Evolutionary conservation across 208 protist species (phyloP), one percentile per base, ranked within the genome.

Genomic region (Leishmania martiniquensis): DNA sequence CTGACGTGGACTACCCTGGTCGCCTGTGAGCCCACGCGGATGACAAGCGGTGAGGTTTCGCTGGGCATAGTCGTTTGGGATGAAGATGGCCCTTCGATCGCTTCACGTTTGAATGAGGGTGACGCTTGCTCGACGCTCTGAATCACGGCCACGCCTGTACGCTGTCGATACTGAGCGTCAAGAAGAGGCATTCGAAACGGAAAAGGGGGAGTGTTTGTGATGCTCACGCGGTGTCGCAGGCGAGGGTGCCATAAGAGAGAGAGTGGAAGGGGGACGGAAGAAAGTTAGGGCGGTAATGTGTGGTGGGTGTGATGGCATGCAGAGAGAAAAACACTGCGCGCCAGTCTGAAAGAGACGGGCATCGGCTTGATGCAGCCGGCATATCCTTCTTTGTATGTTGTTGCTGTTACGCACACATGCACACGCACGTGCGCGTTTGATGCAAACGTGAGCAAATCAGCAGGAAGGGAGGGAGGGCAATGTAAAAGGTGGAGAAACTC

Each of bases 11-110:
- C 78, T 12, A 49, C 80, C 42, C 78, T 82, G 63, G 79, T 89
- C 47, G 75, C 82, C 17, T 72, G 83, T 15, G 86, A 78, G 39
- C 92, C 92, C 66, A 96, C 88, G 32, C 78, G 83, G 83, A 96
- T 89, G 15, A 91, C 80, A 42, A 75, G 47, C 5, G 85, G 63
- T 10, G 57, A 54, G 4, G 51, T 25, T 4, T 85, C 76, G 37
- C 34, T 71, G 34, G 80, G 73, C 80, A 84, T 84, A 10, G 15
- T 29, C 29, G 59, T 7, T 32, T 29, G 52, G 25, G 51, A 59
- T 34, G 51, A 37, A 9, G 67, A 72, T 57, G n/a, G 47, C 47
- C 32, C 29, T 45, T 73, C n/a, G 17, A 37, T 62, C 51, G 39
- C 45, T 13, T 39, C 69, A 60, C 69, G 0, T 20, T 57, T 59